Evolutionary conservation across 805 yeast genomes (phyloP).

Genomic region (Kluyveromyces starmeri): DNA sequence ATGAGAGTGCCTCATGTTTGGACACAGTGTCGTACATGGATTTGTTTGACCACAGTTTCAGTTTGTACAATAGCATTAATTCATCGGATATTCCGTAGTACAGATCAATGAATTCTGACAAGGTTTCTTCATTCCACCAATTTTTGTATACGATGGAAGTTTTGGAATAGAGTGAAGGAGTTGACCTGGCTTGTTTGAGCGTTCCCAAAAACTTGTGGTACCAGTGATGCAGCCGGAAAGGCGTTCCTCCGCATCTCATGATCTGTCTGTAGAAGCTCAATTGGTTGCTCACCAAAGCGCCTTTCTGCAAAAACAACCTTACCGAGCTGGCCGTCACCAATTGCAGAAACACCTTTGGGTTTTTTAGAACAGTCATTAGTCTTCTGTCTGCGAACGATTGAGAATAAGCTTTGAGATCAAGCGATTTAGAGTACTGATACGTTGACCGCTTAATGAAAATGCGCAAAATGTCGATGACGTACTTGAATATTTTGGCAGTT

Average conservation of each 20-base stretch:
- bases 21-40: constrained; percentile 31
- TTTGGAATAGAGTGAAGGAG: constrained; percentile 7
- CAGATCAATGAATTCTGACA: constrained; percentile 45
- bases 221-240: constrained; percentile 42
- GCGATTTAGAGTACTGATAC: constrained; percentile 17
- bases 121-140: constrained; percentile 36
- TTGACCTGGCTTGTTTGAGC: constrained; percentile 10
- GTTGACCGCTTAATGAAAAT: constrained; percentile 36
- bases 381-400: constrained; percentile 13
- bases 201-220: constrained; percentile 26
- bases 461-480: constrained; percentile 44
- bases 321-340: constrained; percentile 11
- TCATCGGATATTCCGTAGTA: constrained; percentile 65
- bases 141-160: constrained; percentile 15
- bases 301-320: constrained; percentile 15
- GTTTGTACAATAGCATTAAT: constrained; percentile 45
- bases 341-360: constrained; percentile 14
- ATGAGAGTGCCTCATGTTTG: constrained; percentile 55
- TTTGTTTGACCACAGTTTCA: constrained; percentile 24
- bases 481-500: constrained; percentile 55
- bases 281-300: constrained; percentile 38
- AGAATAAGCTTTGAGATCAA: constrained; percentile 13
- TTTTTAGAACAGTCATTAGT: constrained; percentile 9
- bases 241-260: constrained; percentile 62
- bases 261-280: constrained; percentile 52